Percentiles rank a stretch among this genome's conserved stretches.
Evolutionary conservation across 352 stramenopile species (phyloP).

Genomic region (Thraustochytrium aureum): DNA sequence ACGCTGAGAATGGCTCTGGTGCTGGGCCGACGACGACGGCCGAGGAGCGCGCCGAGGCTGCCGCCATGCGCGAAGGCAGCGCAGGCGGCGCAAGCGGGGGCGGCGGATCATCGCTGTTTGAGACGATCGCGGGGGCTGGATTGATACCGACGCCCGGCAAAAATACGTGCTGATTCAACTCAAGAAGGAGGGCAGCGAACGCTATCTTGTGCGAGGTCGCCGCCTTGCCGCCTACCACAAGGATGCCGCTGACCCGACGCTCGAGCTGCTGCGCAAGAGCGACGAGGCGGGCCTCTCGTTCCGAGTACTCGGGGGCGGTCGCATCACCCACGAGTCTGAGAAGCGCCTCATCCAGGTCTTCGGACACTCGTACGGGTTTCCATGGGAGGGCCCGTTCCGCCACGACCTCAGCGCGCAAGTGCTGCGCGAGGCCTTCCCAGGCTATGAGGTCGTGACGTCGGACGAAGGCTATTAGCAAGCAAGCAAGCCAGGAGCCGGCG

Average conservation of each 20-base stretch:
- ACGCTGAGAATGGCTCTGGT: no score
- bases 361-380: constrained; percentile 49
- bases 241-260: constrained; percentile 21
- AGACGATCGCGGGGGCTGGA: constrained; percentile 36
- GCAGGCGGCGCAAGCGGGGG: background rate
- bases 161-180: constrained; percentile 54
- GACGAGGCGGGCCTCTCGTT: background rate
- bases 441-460: constrained; percentile 32
- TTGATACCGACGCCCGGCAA: constrained; percentile 31
- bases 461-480: constrained; percentile 52
- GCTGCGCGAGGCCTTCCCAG: constrained; percentile 13
- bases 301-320: constrained; percentile 40
- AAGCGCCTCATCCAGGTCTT: constrained; percentile 43
- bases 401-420: constrained; percentile 42
- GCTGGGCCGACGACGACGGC: constrained; percentile 23
- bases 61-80: constrained; percentile 32
- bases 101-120: background rate
- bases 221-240: constrained; percentile 42
- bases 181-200: background rate
- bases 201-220: constrained; percentile 38
- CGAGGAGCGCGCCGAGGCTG: constrained; percentile 41
- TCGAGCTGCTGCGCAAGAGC: constrained; percentile 30
- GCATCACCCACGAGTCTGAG: constrained; percentile 18
- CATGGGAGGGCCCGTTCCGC: constrained; percentile 24
- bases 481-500: no score